Percentiles rank a stretch among this genome's conserved stretches.
phyloP scores from a whole-genome alignment of 495 filamentous ascomycete species.

The Aspergillus bertholletiae region DNA sequence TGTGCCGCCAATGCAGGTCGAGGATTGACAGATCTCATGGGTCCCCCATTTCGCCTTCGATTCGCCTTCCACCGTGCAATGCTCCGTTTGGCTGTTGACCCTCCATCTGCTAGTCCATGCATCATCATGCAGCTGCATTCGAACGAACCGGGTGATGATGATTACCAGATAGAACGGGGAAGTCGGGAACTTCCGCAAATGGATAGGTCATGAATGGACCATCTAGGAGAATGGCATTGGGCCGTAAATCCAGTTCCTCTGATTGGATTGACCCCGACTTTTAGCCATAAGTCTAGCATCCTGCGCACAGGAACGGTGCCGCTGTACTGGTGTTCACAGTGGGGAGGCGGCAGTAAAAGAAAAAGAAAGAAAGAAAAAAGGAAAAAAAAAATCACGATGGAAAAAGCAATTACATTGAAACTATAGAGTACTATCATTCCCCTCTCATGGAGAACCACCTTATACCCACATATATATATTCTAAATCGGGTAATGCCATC shows the following conservation, averaged over 20 bases:
- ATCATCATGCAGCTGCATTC: neutral
- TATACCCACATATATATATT: slow-evolving; percentile 1
- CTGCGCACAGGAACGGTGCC: neutral
- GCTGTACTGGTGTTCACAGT: neutral
- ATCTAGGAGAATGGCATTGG: neutral
- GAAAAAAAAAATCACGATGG: neutral
- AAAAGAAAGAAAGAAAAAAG: too few relatives aligned
- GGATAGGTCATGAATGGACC: neutral
- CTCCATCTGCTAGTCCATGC: neutral
- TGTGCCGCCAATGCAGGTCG: slow-evolving; percentile 4
- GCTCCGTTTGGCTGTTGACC: neutral
- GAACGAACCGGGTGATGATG: neutral
- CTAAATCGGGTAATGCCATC: neutral
- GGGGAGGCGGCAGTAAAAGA: neutral
- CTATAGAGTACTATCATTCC: slow-evolving; percentile 1
- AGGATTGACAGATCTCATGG: slow-evolving; percentile 16
- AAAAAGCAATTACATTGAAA: neutral
- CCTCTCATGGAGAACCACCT: too few relatives aligned
- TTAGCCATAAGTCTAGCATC: neutral
- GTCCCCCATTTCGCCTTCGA: neutral
- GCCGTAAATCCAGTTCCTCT: neutral
- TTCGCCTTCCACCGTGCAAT: neutral
- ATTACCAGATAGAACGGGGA: neutral
- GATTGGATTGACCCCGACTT: neutral
- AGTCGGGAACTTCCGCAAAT: neutral